These are phyloP conservation scores for Pezicula radicicola DNA, from an alignment of 2,329 filamentous ascomycete species.

Conservation along the genomic window DNA sequence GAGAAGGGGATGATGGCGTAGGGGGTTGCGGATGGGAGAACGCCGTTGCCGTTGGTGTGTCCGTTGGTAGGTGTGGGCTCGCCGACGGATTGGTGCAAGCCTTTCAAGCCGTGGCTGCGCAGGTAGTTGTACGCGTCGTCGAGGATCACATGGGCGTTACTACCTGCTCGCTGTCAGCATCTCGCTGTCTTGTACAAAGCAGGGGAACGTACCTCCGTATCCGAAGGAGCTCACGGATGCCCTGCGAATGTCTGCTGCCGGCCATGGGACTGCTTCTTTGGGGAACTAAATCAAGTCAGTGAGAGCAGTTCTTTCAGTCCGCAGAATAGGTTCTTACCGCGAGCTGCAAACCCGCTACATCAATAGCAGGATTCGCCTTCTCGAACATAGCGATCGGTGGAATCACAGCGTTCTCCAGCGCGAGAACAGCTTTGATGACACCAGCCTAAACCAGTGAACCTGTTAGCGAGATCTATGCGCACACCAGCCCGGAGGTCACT, in stretches of 20 bases:
- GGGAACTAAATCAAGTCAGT: background rate
- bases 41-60: background rate
- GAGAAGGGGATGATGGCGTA: background rate
- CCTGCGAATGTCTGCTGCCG: constrained; percentile 3
- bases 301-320: background rate
- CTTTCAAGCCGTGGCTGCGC: background rate
- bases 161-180: background rate
- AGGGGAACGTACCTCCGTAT: constrained; percentile 35
- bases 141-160: constrained; percentile 6
- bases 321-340: background rate
- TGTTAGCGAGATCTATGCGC: background rate
- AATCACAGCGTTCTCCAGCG: too few species aligned
- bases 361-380: background rate
- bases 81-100: background rate
- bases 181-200: background rate
- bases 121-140: background rate
- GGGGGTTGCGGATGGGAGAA: background rate
- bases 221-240: constrained; percentile 29
- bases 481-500: background rate
- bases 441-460: background rate
- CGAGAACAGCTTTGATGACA: background rate
- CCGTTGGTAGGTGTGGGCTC: background rate
- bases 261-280: constrained; percentile 2
- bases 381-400: too few species aligned
- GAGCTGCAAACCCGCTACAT: background rate